These are phyloP conservation scores for Vitis cinerea DNA, from an alignment of 164 flowering plant species.

Conservation along the genomic window DNA sequence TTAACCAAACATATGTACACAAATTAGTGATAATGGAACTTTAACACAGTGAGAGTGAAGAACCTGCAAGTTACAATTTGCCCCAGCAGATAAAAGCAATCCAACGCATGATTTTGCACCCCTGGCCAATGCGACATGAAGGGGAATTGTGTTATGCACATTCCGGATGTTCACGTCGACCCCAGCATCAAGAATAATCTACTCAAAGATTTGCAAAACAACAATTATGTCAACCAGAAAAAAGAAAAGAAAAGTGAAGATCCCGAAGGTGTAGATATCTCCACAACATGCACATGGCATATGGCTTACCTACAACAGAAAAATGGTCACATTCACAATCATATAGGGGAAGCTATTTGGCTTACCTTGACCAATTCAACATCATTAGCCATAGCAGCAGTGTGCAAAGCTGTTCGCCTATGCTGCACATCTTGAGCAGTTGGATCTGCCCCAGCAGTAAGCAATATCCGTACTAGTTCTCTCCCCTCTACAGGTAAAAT, in stretches of 20 bases:
- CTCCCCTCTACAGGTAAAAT: constrained; percentile 62
- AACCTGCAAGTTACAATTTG: constrained; percentile 92
- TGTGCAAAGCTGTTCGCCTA: constrained; percentile 84
- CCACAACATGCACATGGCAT: too few species aligned
- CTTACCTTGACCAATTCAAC: constrained; percentile 85
- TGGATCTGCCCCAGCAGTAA: constrained; percentile 95
- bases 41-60: not conserved
- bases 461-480: constrained; percentile 76
- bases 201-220: constrained; percentile 11
- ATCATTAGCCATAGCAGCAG: constrained; percentile 94
- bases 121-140: constrained; percentile 96
- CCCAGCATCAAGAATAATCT: constrained; percentile 93
- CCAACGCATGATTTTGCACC: constrained; percentile 93
- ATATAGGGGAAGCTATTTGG: not conserved
- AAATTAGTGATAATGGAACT: not conserved
- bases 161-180: constrained; percentile 92
- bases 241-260: not conserved
- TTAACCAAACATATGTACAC: too few species aligned
- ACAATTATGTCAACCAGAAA: not conserved
- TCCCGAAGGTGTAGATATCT: not conserved
- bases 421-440: constrained; percentile 82
- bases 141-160: constrained; percentile 81
- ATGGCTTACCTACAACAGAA: not conserved
- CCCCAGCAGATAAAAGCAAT: constrained; percentile 82
- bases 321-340: not conserved